phyloP scores from a whole-genome alignment of 202 grass and related monocot genomes.

The Panicum virgatum region DNA sequence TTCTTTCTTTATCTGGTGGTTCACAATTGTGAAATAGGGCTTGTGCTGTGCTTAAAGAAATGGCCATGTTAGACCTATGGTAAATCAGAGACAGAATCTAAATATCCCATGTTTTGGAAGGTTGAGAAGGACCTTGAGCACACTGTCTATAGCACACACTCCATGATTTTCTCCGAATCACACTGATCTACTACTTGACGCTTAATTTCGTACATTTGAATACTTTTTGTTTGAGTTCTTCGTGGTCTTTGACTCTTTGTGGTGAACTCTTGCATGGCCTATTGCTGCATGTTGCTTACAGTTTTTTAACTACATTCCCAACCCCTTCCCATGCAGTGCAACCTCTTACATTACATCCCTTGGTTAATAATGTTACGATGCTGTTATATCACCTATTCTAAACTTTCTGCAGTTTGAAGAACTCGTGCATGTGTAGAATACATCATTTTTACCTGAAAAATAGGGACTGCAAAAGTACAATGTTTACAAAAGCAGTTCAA shows the following conservation, averaged over 20 bases:
- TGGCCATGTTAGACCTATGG: not conserved
- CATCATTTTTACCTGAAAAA: too few species aligned
- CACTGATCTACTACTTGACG: not conserved
- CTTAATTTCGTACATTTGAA: not conserved
- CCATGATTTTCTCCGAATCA: too few species aligned
- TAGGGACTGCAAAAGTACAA: too few species aligned
- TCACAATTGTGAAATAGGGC: too few species aligned
- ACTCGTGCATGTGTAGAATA: too few species aligned
- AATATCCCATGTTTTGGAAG: not conserved
- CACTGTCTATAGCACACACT: not conserved
- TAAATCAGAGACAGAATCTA: not conserved
- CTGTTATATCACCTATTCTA: too few species aligned
- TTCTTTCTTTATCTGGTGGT: not conserved
- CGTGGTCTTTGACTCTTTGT: not conserved
- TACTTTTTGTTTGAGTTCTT: not conserved
- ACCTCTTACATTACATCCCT: not conserved
- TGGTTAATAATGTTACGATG: too few species aligned
- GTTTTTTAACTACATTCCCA: not conserved
- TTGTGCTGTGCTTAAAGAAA: not conserved
- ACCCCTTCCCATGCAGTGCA: not conserved
- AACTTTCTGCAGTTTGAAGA: too few species aligned
- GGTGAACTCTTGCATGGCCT: not conserved
- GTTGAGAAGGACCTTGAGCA: not conserved
- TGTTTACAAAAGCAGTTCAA: too few species aligned
- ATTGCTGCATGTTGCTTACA: not conserved